Evolutionary conservation across 495 filamentous ascomycete species (phyloP).

Genomic region (Acidomyces sp.): DNA sequence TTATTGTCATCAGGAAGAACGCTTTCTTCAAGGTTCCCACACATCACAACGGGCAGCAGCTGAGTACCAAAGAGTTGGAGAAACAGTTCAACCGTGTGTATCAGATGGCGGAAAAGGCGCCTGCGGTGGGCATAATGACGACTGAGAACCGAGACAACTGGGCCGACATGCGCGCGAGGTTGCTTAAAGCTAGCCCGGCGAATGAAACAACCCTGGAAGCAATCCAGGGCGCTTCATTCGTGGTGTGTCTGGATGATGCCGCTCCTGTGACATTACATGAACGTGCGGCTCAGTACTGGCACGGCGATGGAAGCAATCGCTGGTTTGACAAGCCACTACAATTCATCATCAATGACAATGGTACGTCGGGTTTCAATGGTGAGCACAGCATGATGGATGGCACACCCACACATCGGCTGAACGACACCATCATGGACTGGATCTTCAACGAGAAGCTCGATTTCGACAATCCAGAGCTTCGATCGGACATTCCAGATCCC

Average conservation of each 20-base stretch:
- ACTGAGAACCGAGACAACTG: conserved; percentile 86
- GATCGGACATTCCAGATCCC: conserved; percentile 77
- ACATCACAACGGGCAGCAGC: conserved; percentile 61
- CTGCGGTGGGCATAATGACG: conserved; percentile 75
- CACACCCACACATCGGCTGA: conserved; percentile 89
- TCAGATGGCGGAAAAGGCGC: conserved; percentile 52
- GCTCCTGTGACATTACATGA: conserved; percentile 88
- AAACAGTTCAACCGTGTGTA: conserved; percentile 77
- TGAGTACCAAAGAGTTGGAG: conserved; percentile 81
- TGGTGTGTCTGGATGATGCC: conserved; percentile 90
- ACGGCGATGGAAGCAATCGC: conserved; percentile 87
- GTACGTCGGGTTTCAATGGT: conserved; percentile 92
- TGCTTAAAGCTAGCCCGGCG: conserved; percentile 58
- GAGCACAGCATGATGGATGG: conserved; percentile 99
- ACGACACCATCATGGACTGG: conserved; percentile 78
- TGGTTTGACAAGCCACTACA: conserved; percentile 98
- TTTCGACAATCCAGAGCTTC: conserved; percentile 57
- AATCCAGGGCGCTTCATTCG: conserved; percentile 83
- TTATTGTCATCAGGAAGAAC: conserved; percentile 84
- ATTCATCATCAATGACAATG: conserved; percentile 97
- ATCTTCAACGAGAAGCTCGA: conserved; percentile 89
- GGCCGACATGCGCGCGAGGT: conserved; percentile 64
- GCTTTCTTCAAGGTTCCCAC: conserved; percentile 83
- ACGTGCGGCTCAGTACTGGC: conserved; percentile 93
- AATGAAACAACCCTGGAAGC: conserved; percentile 65